phyloP scores from a whole-genome alignment of 257 asterid genomes.

The Thymus mandschuricus region DNA sequence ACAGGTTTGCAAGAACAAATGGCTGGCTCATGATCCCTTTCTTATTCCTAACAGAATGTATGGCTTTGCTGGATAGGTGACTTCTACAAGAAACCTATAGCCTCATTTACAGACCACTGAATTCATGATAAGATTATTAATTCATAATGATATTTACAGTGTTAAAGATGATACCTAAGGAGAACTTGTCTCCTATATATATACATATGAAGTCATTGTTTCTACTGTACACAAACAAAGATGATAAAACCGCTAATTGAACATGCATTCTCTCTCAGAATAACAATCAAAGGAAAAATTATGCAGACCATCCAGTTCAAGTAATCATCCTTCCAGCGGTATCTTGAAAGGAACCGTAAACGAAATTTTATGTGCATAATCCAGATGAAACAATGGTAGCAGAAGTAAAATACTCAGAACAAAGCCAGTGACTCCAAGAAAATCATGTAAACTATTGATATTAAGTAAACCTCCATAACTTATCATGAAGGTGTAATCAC shows the following conservation, averaged over 20 bases:
- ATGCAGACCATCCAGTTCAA: background rate
- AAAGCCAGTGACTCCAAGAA: slow-evolving; percentile 18
- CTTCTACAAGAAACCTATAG: slow-evolving; percentile 6
- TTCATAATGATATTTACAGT: background rate
- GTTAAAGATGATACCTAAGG: background rate
- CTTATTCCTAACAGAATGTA: slow-evolving; percentile 12
- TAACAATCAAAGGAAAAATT: background rate
- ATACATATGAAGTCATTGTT: background rate
- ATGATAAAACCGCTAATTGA: background rate
- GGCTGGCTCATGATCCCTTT: slow-evolving; percentile 15
- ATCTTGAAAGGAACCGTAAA: background rate
- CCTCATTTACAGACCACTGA: slow-evolving; percentile 1
- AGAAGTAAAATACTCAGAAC: slow-evolving; percentile 4
- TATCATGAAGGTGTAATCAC: slow-evolving; percentile 25
- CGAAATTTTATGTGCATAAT: background rate
- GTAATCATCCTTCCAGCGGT: slow-evolving; percentile 11
- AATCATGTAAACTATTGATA: slow-evolving; percentile 1
- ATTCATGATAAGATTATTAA: slow-evolving; percentile 5
- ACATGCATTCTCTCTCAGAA: background rate
- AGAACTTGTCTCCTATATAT: background rate
- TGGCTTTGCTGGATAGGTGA: slow-evolving; percentile 9
- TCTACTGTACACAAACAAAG: background rate
- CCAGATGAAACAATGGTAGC: background rate
- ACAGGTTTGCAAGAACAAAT: slow-evolving; percentile 15
- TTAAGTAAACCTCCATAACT: slow-evolving; percentile 23